Percentiles rank a stretch among this genome's conserved stretches.
Evolutionary conservation across 139 green algal species (phyloP).

Genomic region (Chlamydomonas incerta): DNA sequence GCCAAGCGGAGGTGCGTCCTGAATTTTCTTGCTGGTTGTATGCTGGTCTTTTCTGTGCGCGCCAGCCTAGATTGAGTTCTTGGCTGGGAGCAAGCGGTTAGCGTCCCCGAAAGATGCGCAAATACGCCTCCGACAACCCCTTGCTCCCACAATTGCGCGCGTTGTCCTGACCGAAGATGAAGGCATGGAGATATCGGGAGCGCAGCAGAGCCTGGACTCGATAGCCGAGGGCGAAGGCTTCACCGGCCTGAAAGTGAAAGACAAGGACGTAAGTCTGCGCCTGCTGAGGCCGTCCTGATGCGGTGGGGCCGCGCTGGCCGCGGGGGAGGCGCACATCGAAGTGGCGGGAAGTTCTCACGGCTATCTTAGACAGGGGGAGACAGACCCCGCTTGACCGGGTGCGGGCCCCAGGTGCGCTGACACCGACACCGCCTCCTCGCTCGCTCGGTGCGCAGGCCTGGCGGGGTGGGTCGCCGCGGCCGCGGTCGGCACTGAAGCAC

Average conservation of each 20-base stretch:
- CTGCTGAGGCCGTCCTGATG: too few species aligned
- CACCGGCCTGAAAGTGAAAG: neutral
- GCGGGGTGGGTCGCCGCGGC: constrained; percentile 17
- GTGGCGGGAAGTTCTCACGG: too few species aligned
- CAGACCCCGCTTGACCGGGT: too few species aligned
- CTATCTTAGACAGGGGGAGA: too few species aligned
- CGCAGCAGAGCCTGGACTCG: neutral
- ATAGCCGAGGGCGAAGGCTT: neutral
- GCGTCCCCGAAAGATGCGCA: too few species aligned
- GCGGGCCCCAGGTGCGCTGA: too few species aligned
- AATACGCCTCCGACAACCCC: neutral
- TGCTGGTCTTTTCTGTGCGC: neutral
- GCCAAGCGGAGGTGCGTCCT: neutral
- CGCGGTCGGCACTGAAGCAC: constrained; percentile 31
- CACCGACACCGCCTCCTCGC: too few species aligned
- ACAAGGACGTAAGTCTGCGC: neutral
- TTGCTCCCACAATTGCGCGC: neutral
- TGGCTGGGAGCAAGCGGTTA: neutral
- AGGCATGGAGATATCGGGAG: neutral
- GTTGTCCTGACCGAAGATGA: neutral
- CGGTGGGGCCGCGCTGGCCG: too few species aligned
- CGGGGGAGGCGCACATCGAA: too few species aligned
- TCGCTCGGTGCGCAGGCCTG: neutral
- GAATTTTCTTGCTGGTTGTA: neutral
- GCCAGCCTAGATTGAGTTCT: too few species aligned